Conservation (phyloP, 1,139 yeast genomes). For the Eremothecium coryli region DNA sequence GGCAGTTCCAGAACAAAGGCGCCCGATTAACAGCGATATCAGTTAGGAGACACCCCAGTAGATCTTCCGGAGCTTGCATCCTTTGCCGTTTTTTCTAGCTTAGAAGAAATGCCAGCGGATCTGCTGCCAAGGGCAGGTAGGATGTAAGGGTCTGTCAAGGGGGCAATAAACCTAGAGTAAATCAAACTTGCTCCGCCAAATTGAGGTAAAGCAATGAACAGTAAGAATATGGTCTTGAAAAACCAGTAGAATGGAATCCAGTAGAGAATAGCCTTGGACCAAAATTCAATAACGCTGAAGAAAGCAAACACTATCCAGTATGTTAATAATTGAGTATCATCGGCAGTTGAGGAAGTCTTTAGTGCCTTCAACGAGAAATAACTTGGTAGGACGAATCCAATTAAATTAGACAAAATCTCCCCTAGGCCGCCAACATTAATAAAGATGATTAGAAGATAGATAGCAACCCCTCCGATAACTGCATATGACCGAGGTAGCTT, state of each 20-base stretch:
- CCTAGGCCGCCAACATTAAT: conserved; percentile 91
- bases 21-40: no score
- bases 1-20: no score
- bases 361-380: conserved; percentile 81
- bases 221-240: conserved; percentile 78
- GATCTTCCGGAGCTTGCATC: conserved; percentile 39
- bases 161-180: conserved; percentile 57
- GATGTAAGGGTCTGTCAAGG: conserved; percentile 50
- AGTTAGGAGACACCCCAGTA: neutral
- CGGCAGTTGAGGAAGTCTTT: conserved; percentile 55
- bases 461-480: conserved; percentile 51
- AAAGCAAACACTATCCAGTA: conserved; percentile 97
- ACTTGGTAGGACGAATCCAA: conserved; percentile 85
- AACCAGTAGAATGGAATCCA: conserved; percentile 96
- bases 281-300: conserved; percentile 84
- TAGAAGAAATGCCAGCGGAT: conserved; percentile 30
- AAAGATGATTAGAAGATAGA: conserved; percentile 70
- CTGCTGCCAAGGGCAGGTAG: conserved; percentile 17
- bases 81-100: conserved; percentile 41
- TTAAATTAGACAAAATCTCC: conserved; percentile 82
- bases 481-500: conserved; percentile 84
- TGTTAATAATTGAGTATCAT: conserved; percentile 80
- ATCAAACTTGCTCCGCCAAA: conserved; percentile 76
- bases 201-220: conserved; percentile 82
- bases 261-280: conserved; percentile 86